Evolutionary conservation across 2,329 filamentous ascomycete genomes (phyloP), one percentile per base, ranked within the genome.

Genomic region (Pseudogymnoascus pannorum): DNA sequence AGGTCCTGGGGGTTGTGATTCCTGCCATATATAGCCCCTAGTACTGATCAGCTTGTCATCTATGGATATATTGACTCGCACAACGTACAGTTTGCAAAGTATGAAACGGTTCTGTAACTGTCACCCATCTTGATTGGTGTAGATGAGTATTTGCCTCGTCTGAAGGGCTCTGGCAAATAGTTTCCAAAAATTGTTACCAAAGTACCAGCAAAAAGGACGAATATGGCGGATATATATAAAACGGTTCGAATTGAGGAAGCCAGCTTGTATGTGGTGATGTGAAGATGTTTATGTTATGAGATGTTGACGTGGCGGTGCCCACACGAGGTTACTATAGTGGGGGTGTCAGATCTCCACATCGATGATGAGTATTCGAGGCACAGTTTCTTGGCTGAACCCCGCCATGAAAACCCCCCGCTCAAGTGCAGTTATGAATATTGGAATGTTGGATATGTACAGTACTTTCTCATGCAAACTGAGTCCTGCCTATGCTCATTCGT

Each of bases 1-100:
- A 97, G 81, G 71, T 96, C 86, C 71, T 95, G 88, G 0, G 92
- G 92, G n/a, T 86, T 82, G 72, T 94, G 88, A 69, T 93, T 88
- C 61, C 92, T 86, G 38, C 79, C 91, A 74, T 97, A 97, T 67
- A 96, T 93, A 65, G 89, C 90, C 91, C 79, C 79, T 60, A 1
- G 18, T 26, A 38, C 22, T 29, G 66, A 42, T 67, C 63, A 64
- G 64, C 35, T n/a, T 59, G 33, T 31, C 60, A 18, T 35, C 31
- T 24, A 24, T 58, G 6, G 3, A 42, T 24, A 5, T 12, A 24
- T 14, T 16, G 35, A n/a, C 5, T 18, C 36, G 42, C 1, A 26
- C 33, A 4, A 66, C 58, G 68, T 75, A 83, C 87, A 90, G 74
- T 90, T 89, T 63, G 88, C 85, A 69, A 84, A 91, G 75, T 91